phyloP scores from a whole-genome alignment of 2,329 filamentous ascomycete species.

The Aquanectria penicillioides region DNA sequence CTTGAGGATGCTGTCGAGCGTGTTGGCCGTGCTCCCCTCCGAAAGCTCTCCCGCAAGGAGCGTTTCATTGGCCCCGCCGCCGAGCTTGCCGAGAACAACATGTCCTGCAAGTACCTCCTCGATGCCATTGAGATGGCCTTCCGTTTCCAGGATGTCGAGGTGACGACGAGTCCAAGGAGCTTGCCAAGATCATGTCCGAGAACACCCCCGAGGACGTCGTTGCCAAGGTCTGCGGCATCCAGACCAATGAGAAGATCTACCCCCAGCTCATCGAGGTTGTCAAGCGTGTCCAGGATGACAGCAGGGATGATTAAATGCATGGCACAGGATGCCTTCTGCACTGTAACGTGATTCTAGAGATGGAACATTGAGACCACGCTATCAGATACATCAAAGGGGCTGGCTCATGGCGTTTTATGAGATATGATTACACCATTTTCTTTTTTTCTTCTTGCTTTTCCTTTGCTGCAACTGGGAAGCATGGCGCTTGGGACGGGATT shows the following conservation, averaged over 20 bases:
- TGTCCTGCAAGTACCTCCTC: constrained; percentile 78
- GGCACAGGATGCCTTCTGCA: not conserved
- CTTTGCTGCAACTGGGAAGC: constrained; percentile 32
- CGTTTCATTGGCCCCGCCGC: constrained; percentile 93
- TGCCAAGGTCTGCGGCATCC: constrained; percentile 82
- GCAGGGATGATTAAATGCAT: constrained; percentile 54
- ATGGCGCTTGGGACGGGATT: constrained; percentile 39
- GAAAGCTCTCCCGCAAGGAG: constrained; percentile 95
- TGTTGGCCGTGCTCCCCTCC: constrained; percentile 91
- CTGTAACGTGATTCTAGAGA: constrained; percentile 16
- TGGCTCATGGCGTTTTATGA: constrained; percentile 37
- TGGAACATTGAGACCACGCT: constrained; percentile 20
- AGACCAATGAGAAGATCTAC: constrained; percentile 80
- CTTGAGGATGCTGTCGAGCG: constrained; percentile 94
- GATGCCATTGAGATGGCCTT: constrained; percentile 91
- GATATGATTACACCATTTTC: constrained; percentile 37
- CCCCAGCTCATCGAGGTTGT: constrained; percentile 80
- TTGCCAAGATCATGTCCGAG: constrained; percentile 85
- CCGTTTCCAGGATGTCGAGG: constrained; percentile 92
- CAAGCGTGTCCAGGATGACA: constrained; percentile 81
- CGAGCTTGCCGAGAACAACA: constrained; percentile 84
- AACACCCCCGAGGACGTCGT: constrained; percentile 80
- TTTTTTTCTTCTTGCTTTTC: no score
- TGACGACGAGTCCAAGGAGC: constrained; percentile 87
- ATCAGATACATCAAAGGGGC: constrained; percentile 15